Evolutionary conservation across 2,329 filamentous ascomycete genomes (phyloP).

Genomic region (Curvularia spicifera): DNA sequence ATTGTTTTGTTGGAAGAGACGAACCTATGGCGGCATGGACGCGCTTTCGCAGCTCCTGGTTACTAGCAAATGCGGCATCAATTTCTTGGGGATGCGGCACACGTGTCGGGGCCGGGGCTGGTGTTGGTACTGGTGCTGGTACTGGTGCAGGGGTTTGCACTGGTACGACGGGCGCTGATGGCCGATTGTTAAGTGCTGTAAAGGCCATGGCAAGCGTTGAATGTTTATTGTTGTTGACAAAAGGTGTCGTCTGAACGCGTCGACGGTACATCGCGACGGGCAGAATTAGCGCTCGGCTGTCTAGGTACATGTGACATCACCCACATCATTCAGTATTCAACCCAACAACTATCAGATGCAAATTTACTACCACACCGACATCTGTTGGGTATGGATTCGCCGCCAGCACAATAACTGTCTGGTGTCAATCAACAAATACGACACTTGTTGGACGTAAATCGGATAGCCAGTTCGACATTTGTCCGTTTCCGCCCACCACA

Average conservation of each 20-base stretch:
- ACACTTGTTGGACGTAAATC: too few species aligned
- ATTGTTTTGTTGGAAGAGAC: background rate
- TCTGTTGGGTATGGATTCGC: background rate
- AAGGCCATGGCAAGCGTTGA: constrained; percentile 28
- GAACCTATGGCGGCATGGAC: constrained; percentile 48
- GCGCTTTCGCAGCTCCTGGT: constrained; percentile 46
- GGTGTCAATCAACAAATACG: too few species aligned
- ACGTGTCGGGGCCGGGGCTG: constrained; percentile 1
- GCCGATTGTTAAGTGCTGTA: constrained; percentile 30
- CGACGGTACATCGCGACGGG: constrained; percentile 23
- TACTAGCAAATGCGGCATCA: constrained; percentile 44
- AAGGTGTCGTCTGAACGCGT: constrained; percentile 12
- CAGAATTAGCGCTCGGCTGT: constrained; percentile 18
- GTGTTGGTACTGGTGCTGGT: constrained; percentile 3
- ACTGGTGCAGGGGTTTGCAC: constrained; percentile 9
- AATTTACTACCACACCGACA: background rate
- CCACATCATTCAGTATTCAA: constrained; percentile 1
- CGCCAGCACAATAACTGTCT: background rate
- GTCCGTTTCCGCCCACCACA: background rate
- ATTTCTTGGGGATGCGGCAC: constrained; percentile 38
- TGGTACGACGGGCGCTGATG: constrained; percentile 15
- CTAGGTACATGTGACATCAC: constrained; percentile 17
- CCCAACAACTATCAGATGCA: background rate
- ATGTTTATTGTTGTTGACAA: constrained; percentile 16
- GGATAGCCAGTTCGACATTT: background rate